phyloP scores from a whole-genome alignment of 441 rosid genomes.

The Pelargonium myrrhifolium region DNA sequence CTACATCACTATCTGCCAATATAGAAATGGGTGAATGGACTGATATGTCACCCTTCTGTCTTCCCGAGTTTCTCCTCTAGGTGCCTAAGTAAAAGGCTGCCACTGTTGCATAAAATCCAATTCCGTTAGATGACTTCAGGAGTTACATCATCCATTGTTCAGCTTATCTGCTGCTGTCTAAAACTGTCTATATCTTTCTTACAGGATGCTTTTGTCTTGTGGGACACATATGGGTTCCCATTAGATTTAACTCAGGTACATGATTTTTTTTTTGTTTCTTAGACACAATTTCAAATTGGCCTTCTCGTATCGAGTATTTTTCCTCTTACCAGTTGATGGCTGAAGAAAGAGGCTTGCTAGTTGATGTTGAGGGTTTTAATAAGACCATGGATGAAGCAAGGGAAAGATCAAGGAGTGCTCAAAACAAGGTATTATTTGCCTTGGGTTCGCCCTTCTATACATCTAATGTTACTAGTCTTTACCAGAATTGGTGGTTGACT shows the following conservation, averaged over 20 bases:
- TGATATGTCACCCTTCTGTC: background rate
- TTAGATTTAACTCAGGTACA: conserved; percentile 91
- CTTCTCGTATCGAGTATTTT: too few species aligned
- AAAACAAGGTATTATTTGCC: conserved; percentile 49
- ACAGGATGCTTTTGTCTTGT: conserved; percentile 92
- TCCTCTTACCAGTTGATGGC: conserved; percentile 69
- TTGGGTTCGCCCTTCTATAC: background rate
- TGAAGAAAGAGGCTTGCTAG: conserved; percentile 77
- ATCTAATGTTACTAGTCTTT: background rate
- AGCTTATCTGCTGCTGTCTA: background rate
- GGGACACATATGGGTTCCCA: conserved; percentile 98
- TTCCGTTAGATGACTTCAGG: too few species aligned
- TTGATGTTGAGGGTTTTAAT: conserved; percentile 76
- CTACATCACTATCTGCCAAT: background rate
- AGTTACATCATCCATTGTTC: too few species aligned
- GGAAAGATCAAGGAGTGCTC: conserved; percentile 89
- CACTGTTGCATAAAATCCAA: background rate
- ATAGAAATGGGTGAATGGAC: background rate
- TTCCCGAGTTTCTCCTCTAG: too few species aligned
- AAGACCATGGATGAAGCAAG: conserved; percentile 85
- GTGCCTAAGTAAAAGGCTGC: too few species aligned
- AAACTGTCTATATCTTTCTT: conserved; percentile 3
- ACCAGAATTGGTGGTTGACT: too few species aligned
- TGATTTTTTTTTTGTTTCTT: too few species aligned
- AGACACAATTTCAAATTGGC: too few species aligned